These are phyloP conservation scores for Leucoagaricus sp. DNA, from an alignment of 1,284 basidiomycete species.

Conservation along the genomic window DNA sequence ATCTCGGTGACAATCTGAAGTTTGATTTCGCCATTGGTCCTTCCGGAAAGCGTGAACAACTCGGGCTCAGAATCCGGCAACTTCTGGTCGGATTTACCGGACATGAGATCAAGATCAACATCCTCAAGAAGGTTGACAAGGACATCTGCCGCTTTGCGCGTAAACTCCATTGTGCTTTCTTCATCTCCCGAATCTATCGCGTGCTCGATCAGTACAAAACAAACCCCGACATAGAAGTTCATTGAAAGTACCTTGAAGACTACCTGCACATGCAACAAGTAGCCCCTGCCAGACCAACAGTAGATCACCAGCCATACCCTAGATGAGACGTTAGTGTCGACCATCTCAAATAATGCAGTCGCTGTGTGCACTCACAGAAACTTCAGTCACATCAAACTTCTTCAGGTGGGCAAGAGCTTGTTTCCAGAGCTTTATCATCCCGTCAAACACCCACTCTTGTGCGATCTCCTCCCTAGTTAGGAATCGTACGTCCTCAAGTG, in stretches of 20 bases:
- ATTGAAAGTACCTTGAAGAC: slow-evolving; percentile 7
- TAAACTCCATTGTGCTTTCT: slow-evolving; percentile 38
- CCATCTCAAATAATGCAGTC: neutral
- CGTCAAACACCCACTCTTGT: slow-evolving; percentile 53
- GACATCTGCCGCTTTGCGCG: slow-evolving; percentile 40
- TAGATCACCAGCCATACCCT: slow-evolving; percentile 9
- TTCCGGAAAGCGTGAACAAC: slow-evolving; percentile 4
- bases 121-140: slow-evolving; percentile 56
- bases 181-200: slow-evolving; percentile 22
- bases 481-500: slow-evolving; percentile 49
- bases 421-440: slow-evolving; percentile 58
- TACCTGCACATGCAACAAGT: slow-evolving; percentile 3
- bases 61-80: slow-evolving; percentile 15
- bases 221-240: neutral
- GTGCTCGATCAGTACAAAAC: neutral
- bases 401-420: slow-evolving; percentile 45
- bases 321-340: neutral
- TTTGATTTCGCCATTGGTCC: slow-evolving; percentile 40
- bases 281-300: slow-evolving; percentile 10
- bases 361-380: slow-evolving; percentile 27
- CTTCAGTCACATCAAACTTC: slow-evolving; percentile 33
- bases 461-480: slow-evolving; percentile 58
- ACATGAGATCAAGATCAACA: slow-evolving; percentile 46
- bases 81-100: slow-evolving; percentile 15
- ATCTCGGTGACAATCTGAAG: slow-evolving; percentile 54